phyloP scores from a whole-genome alignment of 495 filamentous ascomycete genomes.

The Choiromyces venosus region DNA sequence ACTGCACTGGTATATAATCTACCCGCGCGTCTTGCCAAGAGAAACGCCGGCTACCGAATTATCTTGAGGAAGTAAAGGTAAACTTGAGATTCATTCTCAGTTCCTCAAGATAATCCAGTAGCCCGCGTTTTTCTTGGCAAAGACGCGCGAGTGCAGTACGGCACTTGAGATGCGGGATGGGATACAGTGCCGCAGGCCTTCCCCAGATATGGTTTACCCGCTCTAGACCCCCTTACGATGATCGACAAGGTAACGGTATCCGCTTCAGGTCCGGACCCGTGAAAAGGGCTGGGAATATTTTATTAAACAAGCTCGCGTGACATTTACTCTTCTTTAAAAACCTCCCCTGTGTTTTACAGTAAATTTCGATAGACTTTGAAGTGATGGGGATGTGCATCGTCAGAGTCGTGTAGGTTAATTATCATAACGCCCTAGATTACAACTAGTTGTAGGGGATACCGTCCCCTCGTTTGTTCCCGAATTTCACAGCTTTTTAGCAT shows the following conservation, averaged over 20 bases:
- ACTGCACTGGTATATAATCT: neutral
- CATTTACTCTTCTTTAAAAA: neutral
- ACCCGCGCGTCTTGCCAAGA: too few relatives aligned
- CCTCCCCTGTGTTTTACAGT: neutral
- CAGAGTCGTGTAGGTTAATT: too few relatives aligned
- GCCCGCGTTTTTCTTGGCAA: too few relatives aligned
- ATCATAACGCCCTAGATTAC: too few relatives aligned
- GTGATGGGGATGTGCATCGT: neutral
- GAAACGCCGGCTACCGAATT: too few relatives aligned
- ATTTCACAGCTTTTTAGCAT: too few relatives aligned
- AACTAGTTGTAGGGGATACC: too few relatives aligned
- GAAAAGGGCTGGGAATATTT: neutral
- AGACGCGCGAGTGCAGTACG: too few relatives aligned
- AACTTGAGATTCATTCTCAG: too few relatives aligned
- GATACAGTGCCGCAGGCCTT: neutral
- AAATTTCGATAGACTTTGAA: neutral
- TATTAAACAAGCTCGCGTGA: neutral
- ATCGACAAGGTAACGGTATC: neutral
- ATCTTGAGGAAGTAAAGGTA: too few relatives aligned
- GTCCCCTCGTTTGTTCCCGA: too few relatives aligned
- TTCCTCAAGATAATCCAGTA: too few relatives aligned
- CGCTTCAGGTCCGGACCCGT: neutral
- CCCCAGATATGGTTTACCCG: slow-evolving; percentile 1
- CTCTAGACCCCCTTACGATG: neutral
- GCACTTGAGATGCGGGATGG: neutral